Percentiles rank a stretch among this genome's conserved stretches.
Conservation (phyloP, 1,139 yeast genomes). For the Kluyveromyces sp. region DNA sequence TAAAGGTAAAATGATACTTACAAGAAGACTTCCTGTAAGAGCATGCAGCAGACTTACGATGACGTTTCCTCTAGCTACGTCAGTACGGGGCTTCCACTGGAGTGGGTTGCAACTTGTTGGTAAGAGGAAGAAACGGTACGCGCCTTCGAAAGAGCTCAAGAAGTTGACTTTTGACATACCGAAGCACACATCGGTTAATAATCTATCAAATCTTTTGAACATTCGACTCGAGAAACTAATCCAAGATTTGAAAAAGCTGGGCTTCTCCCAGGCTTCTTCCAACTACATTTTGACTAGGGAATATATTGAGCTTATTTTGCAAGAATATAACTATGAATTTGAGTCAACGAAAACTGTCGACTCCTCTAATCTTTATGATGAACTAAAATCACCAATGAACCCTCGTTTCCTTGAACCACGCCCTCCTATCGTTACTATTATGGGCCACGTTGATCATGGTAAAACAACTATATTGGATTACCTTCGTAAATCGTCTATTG, state of each 20-base stretch:
- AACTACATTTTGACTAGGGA: conserved; percentile 81
- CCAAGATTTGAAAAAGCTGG: conserved; percentile 53
- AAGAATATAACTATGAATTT: conserved; percentile 74
- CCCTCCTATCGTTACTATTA: conserved; percentile 92
- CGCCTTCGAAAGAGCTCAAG: conserved; percentile 18
- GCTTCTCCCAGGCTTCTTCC: conserved; percentile 67
- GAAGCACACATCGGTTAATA: conserved; percentile 64
- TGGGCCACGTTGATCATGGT: conserved; percentile 99
- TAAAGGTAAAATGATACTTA: neutral
- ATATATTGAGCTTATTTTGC: conserved; percentile 78
- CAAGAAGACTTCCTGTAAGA: neutral
- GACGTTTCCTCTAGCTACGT: neutral
- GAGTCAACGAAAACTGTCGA: conserved; percentile 28
- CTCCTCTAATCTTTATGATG: conserved; percentile 45
- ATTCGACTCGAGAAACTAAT: conserved; percentile 57
- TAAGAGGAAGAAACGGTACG: conserved; percentile 17
- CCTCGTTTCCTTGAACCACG: conserved; percentile 48
- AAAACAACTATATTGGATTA: conserved; percentile 89
- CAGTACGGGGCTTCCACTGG: neutral
- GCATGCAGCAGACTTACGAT: neutral
- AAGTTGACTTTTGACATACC: conserved; percentile 47
- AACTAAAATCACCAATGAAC: conserved; percentile 35
- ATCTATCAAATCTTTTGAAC: conserved; percentile 63
- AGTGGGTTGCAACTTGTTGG: neutral
- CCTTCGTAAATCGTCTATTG: conserved; percentile 76